A percentile compares a stretch with the other conserved stretches of the same genome.
phyloP scores from a whole-genome alignment of 2,329 filamentous ascomycete species.

The Lachnellula willkommii region DNA sequence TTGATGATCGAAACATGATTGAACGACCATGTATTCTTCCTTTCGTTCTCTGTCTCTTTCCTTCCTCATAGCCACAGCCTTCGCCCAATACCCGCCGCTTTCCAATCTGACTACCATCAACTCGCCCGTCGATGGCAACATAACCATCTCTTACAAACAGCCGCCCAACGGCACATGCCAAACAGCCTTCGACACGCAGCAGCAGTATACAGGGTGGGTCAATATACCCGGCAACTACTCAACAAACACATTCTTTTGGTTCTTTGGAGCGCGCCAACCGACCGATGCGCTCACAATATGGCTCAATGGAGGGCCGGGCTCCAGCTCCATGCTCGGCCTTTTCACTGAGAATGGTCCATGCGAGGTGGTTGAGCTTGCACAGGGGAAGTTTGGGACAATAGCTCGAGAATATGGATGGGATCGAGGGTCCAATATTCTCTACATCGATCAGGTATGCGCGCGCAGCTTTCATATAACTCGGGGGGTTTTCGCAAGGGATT shows the following conservation, averaged over 20 bases:
- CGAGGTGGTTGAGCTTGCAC: constrained; percentile 43
- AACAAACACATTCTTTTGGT: constrained; percentile 47
- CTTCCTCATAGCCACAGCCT: constrained; percentile 17
- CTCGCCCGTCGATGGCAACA: constrained; percentile 57
- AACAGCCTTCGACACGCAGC: constrained; percentile 59
- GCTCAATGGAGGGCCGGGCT: constrained; percentile 63
- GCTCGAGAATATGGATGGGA: constrained; percentile 63
- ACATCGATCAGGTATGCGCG: constrained; percentile 44
- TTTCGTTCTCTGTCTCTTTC: constrained; percentile 11
- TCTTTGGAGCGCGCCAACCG: constrained; percentile 41
- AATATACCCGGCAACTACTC: constrained; percentile 50
- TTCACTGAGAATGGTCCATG: constrained; percentile 56
- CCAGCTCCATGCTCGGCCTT: constrained; percentile 59
- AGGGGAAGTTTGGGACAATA: constrained; percentile 48
- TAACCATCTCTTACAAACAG: constrained; percentile 64
- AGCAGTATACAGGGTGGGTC: constrained; percentile 68
- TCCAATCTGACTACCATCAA: constrained; percentile 49
- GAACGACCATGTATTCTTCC: constrained; percentile 25
- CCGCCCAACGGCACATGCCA: constrained; percentile 56
- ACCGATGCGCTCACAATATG: constrained; percentile 53
- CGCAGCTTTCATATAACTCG: background rate
- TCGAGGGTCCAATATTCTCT: constrained; percentile 50
- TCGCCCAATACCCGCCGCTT: constrained; percentile 34
- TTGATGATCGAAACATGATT: constrained; percentile 23
- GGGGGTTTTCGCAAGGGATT: background rate